Base-by-base conservation (phyloP, 148 eudicot species). In the Vaccinium darrowii region DNA sequence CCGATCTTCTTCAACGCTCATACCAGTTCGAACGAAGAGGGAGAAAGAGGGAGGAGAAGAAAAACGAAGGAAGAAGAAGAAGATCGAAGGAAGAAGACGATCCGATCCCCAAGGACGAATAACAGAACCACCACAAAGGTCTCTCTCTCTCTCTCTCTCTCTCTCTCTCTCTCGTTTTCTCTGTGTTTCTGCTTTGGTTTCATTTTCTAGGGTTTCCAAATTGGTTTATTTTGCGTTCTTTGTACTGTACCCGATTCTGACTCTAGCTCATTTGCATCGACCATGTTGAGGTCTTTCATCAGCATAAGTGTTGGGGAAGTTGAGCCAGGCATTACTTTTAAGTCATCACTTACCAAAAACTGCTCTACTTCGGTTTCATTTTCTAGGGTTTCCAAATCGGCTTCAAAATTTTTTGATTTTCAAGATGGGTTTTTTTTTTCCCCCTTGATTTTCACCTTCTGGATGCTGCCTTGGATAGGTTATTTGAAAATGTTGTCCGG, bases 261-360 rank as follows among this genome's bases (percentile, higher is more conserved):
- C 30, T 30, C 30, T 30, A 30, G 30, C 30, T 30, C 30, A 30
- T 30, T 30, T 30, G 30, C 30, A 30, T 30, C 30, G 30, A 30
- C 30, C 30, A 30, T 30, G 30, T 30, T 30, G 30, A 30, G 30
- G 30, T 30, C 30, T 30, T 30, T 30, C 73, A 67, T 16, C 73
- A 67, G 39, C 73, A 4, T 25, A 67, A 67, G 73, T 27, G 36
- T 67, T 67, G 36, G 73, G 73, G 73, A 67, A 25, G 73, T 67
- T 16, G 12, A 25, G 73, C 73, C 73, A 67, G 73, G 73, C 73
- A 67, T 67, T 39, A 67, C 73, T 67, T 67, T 25, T 27, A 67
- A 67, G 36, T 67, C 73, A 67, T 67, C 73, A 67, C 73, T 67
- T 67, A 67, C 73, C 73, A 67, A 67, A 67, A 67, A 67, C 73